A percentile compares a stretch with the other conserved stretches of the same genome.
Evolutionary conservation across 2,329 filamentous ascomycete species (phyloP).

Genomic region (Ophiostoma montium): DNA sequence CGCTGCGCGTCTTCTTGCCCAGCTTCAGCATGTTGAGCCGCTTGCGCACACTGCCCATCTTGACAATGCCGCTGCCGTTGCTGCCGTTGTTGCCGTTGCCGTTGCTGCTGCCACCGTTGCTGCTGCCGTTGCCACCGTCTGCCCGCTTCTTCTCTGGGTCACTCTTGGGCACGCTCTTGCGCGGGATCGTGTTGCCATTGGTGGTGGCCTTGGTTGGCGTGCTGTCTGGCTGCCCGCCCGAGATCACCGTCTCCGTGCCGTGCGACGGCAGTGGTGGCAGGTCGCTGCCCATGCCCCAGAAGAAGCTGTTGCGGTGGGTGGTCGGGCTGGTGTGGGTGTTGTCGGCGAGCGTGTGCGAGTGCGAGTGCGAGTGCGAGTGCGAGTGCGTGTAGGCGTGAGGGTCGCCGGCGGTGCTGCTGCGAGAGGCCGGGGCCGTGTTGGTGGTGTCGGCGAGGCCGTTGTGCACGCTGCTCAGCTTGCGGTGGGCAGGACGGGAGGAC

Average conservation of each 20-base stretch:
- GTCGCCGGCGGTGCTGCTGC: constrained; percentile 13
- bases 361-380: no score
- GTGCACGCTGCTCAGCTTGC: no score
- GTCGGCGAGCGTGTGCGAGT: no score
- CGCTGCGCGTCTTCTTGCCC: constrained; percentile 53
- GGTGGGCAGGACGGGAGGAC: constrained; percentile 11
- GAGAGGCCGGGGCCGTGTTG: no score
- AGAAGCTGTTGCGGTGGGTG: constrained; percentile 27
- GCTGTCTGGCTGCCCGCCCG: not conserved
- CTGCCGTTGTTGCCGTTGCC: not conserved
- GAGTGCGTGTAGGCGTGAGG: no score
- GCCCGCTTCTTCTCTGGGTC: constrained; percentile 12
- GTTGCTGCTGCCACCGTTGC: not conserved
- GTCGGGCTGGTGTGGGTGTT: no score
- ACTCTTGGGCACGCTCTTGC: constrained; percentile 16
- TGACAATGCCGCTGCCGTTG: constrained; percentile 22
- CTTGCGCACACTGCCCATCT: constrained; percentile 57
- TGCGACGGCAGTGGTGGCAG: constrained; percentile 1
- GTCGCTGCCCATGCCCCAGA: constrained; percentile 19
- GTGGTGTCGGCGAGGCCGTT: no score
- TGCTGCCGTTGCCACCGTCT: constrained; percentile 1
- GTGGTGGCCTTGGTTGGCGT: no score
- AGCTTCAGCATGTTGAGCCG: constrained; percentile 65
- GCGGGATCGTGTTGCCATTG: no score
- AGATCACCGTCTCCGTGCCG: not conserved